Conservation (phyloP, 2,329 filamentous ascomycete genomes). For the Colletotrichum shisoi region DNA sequence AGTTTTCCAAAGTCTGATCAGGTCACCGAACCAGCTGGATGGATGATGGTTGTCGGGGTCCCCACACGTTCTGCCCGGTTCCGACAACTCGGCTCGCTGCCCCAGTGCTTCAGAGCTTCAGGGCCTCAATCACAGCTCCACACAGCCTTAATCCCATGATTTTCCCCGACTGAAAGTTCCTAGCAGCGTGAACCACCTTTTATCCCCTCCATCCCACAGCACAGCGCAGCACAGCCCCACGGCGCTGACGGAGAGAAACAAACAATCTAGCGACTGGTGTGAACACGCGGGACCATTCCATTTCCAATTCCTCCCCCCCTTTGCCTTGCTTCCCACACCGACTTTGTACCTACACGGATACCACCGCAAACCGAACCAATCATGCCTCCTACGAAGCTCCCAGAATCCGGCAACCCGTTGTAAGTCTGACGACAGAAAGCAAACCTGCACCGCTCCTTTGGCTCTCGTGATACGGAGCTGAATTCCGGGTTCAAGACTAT, state of each 20-base stretch:
- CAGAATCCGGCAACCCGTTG: slow-evolving; percentile 58
- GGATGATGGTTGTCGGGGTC: neutral
- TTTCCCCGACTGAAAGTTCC: neutral
- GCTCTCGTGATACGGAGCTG: neutral
- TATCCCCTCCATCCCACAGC: slow-evolving; percentile 13
- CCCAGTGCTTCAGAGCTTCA: neutral
- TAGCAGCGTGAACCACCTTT: slow-evolving; percentile 9
- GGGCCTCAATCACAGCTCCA: slow-evolving; percentile 1
- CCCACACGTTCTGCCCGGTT: slow-evolving; percentile 20
- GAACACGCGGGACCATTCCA: neutral
- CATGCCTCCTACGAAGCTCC: slow-evolving; percentile 58
- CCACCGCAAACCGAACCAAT: slow-evolving; percentile 40
- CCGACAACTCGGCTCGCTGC: slow-evolving; percentile 29
- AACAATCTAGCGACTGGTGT: neutral
- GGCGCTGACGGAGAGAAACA: slow-evolving; percentile 15
- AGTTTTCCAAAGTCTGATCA: neutral
- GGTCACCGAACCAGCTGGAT: neutral
- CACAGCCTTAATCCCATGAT: neutral
- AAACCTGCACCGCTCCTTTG: slow-evolving; percentile 8
- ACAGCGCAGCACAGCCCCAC: neutral
- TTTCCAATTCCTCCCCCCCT: slow-evolving; percentile 1
- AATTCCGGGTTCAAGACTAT: neutral
- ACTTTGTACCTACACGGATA: slow-evolving; percentile 6
- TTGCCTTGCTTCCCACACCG: slow-evolving; percentile 1
- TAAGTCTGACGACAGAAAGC: slow-evolving; percentile 45